Evolutionary conservation across 352 stramenopile genomes (phyloP).

Genomic region (Phytophthora macrochlamydospora): DNA sequence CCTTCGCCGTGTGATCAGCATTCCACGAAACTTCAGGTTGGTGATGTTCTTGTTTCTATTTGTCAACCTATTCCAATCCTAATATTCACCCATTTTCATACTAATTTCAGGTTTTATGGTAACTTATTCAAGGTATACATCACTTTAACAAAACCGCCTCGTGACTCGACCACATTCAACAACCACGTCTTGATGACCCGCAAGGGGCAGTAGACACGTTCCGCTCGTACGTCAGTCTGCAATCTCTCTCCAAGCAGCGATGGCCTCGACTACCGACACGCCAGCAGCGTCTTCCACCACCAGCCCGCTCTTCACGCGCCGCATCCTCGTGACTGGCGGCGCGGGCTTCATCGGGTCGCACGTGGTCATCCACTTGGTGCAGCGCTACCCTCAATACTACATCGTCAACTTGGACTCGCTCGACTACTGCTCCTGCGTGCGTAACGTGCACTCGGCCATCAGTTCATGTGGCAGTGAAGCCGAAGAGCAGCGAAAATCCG

Average conservation of each 20-base stretch:
- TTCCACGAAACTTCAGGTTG: neutral
- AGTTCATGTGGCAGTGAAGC: constrained; percentile 14
- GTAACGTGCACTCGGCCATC: constrained; percentile 73
- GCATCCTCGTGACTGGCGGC: constrained; percentile 97
- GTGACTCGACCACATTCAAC: constrained; percentile 23
- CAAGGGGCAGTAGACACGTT: constrained; percentile 4
- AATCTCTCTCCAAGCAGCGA: constrained; percentile 2
- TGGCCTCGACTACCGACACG: no score
- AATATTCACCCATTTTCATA: neutral
- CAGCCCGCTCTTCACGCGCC: constrained; percentile 58
- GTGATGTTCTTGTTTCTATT: neutral
- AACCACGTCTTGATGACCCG: constrained; percentile 7
- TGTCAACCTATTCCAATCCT: neutral
- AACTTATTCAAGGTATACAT: neutral
- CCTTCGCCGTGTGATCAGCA: neutral
- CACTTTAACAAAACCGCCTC: neutral
- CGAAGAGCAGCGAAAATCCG: neutral
- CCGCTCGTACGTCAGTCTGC: constrained; percentile 12
- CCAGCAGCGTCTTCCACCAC: neutral
- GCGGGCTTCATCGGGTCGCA: constrained; percentile 98
- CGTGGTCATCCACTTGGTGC: constrained; percentile 95
- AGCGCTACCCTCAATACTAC: constrained; percentile 98
- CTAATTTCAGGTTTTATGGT: neutral
- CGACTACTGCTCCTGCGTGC: constrained; percentile 77
- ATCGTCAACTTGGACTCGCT: constrained; percentile 96